Conservation (phyloP, 2,329 filamentous ascomycete species). For the Calycina herbarum region DNA sequence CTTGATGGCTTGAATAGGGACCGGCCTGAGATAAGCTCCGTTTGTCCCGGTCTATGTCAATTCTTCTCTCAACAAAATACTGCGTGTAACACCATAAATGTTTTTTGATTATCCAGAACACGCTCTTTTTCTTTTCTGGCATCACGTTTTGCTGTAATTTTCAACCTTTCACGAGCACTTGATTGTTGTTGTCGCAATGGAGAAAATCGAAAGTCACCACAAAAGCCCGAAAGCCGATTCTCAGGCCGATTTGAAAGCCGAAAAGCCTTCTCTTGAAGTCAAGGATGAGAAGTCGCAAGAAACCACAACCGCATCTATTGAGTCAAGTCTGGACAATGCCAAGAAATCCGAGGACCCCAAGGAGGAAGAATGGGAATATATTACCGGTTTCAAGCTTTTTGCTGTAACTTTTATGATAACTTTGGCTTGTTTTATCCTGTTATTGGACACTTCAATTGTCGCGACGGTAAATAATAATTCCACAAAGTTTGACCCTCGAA, state of each 20-base stretch:
- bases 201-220: neutral
- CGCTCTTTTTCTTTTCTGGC: neutral
- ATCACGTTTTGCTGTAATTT: neutral
- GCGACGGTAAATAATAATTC: conserved; percentile 42
- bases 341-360: neutral
- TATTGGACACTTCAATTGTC: conserved; percentile 55
- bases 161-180: neutral
- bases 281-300: neutral
- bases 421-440: conserved; percentile 47
- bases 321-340: neutral
- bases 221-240: neutral
- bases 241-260: neutral
- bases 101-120: neutral
- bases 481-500: neutral
- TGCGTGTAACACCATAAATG: neutral
- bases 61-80: neutral
- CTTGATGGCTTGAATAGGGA: neutral
- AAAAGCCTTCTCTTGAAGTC: neutral
- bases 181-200: neutral
- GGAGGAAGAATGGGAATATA: conserved; percentile 25
- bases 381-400: conserved; percentile 26
- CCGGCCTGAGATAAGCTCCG: neutral
- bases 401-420: conserved; percentile 41
- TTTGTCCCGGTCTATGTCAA: neutral
- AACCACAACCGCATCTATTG: neutral